Conservation (phyloP, 1,284 basidiomycete species). For the Sporisorium iseilematis-ciliati region DNA sequence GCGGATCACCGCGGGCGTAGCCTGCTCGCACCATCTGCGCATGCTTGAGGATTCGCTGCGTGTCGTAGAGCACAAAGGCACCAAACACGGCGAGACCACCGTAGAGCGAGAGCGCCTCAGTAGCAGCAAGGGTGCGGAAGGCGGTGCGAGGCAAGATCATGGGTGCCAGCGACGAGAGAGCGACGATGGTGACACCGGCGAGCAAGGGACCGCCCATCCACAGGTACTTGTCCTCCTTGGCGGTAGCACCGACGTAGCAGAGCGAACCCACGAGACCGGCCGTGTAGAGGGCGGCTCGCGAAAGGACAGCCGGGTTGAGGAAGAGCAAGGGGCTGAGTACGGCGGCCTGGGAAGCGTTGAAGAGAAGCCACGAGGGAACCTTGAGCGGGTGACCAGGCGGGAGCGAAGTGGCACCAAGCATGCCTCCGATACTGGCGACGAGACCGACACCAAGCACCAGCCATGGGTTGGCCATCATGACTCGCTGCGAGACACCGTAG, state of each 20-base stretch:
- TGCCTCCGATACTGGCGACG: conserved; percentile 72
- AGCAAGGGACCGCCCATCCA: conserved; percentile 79
- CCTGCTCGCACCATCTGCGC: conserved; percentile 81
- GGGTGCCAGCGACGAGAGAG: conserved; percentile 85
- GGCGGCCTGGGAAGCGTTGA: conserved; percentile 88
- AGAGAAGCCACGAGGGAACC: conserved; percentile 73
- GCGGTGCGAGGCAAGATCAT: conserved; percentile 84
- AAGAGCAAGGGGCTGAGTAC: conserved; percentile 78
- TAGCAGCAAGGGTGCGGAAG: conserved; percentile 79
- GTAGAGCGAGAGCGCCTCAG: conserved; percentile 81
- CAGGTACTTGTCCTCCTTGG: conserved; percentile 84
- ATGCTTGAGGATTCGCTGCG: conserved; percentile 83
- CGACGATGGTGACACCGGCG: conserved; percentile 85
- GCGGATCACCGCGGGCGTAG: conserved; percentile 78
- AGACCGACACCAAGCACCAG: conserved; percentile 83
- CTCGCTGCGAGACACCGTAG: conserved; percentile 79
- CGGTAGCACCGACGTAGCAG: conserved; percentile 89
- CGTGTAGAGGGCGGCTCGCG: conserved; percentile 90
- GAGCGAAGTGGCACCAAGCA: conserved; percentile 69
- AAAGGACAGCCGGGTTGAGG: conserved; percentile 84
- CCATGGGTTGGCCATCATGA: conserved; percentile 89
- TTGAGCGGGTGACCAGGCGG: conserved; percentile 69
- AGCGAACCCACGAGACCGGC: conserved; percentile 83
- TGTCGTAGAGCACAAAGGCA: conserved; percentile 87
- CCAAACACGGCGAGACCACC: conserved; percentile 88